Percentiles rank a stretch among this genome's conserved stretches.
Conservation (phyloP, 441 rosid species). For the Populus hybrid region DNA sequence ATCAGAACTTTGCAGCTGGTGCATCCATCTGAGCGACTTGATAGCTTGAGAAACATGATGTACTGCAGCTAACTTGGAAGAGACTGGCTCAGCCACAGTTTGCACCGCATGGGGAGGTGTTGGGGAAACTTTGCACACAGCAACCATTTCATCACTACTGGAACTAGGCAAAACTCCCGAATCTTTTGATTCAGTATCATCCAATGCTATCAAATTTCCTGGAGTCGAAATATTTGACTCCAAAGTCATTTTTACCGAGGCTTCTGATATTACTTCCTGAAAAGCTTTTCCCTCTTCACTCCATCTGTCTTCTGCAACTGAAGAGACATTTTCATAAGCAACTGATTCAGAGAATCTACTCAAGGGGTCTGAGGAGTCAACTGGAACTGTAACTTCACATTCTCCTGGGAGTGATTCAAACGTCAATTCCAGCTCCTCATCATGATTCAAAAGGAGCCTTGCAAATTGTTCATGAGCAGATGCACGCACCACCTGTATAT, state of each 20-base stretch:
- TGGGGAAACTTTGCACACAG: constrained; percentile 37
- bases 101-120: constrained; percentile 41
- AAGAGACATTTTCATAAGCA: constrained; percentile 32
- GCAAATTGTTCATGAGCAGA: constrained; percentile 96
- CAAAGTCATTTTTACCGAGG: constrained; percentile 37
- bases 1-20: constrained; percentile 66
- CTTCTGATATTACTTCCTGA: constrained; percentile 29
- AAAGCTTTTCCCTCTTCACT: constrained; percentile 24
- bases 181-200: constrained; percentile 24
- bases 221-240: constrained; percentile 37
- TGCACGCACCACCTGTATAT: constrained; percentile 80
- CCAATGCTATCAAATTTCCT: constrained; percentile 25
- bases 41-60: constrained; percentile 98
- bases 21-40: constrained; percentile 89
- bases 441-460: constrained; percentile 73
- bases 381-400: constrained; percentile 54
- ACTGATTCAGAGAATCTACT: constrained; percentile 35
- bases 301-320: constrained; percentile 32
- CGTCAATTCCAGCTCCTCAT: constrained; percentile 57
- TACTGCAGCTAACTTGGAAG: constrained; percentile 81
- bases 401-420: constrained; percentile 56
- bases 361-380: constrained; percentile 46
- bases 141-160: constrained; percentile 31
- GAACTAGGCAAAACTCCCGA: constrained; percentile 24
- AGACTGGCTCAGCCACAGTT: constrained; percentile 60